These are phyloP conservation scores for Aspergillus chevalieri DNA, from an alignment of 2,329 filamentous ascomycete genomes.

Conservation along the genomic window DNA sequence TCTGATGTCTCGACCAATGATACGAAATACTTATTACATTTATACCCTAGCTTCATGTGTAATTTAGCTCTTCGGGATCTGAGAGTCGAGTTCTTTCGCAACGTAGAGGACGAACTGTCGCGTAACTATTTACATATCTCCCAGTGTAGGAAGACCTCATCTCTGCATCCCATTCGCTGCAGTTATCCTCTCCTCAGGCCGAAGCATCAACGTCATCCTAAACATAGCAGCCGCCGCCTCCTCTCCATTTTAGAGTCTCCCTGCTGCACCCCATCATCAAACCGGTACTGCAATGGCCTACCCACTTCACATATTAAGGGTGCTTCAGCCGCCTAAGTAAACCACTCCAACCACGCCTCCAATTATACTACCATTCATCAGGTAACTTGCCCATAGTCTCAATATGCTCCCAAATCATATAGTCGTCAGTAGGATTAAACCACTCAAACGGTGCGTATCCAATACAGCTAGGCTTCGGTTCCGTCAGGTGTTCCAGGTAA, in stretches of 20 bases:
- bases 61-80: no score
- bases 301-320: neutral
- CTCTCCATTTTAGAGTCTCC: neutral
- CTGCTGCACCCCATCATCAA: neutral
- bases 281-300: neutral
- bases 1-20: no score
- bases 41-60: neutral
- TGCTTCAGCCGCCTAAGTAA: neutral
- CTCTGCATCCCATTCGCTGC: neutral
- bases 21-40: no score
- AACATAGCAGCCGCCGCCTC: neutral
- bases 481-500: no score
- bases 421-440: neutral
- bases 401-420: conserved; percentile 1
- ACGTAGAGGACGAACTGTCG: no score
- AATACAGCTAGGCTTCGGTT: neutral
- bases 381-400: neutral
- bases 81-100: no score
- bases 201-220: neutral
- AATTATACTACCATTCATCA: neutral
- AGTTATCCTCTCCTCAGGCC: neutral
- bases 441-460: neutral
- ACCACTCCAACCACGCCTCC: neutral
- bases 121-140: neutral
- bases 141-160: neutral